Conservation (phyloP, 345 rosid species). For the Gynandropsis gynandra region DNA sequence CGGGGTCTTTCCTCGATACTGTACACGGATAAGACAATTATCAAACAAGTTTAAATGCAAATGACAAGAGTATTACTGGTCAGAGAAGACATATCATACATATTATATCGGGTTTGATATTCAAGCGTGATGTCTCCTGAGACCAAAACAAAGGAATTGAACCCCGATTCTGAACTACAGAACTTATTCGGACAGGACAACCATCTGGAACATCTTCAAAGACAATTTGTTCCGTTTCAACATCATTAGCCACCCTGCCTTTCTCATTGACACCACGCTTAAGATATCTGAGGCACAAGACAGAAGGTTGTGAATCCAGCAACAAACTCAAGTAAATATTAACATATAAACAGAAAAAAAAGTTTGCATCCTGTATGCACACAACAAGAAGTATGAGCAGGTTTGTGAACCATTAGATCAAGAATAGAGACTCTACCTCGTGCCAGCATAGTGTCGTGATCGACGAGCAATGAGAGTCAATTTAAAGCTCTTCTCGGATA, state of each 20-base stretch:
- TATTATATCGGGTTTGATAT: constrained; percentile 79
- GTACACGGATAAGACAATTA: constrained; percentile 29
- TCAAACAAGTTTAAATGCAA: constrained; percentile 9
- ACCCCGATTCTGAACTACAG: constrained; percentile 89
- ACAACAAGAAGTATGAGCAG: background rate
- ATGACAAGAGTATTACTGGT: background rate
- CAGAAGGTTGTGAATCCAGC: constrained; percentile 13
- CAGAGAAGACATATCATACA: constrained; percentile 42
- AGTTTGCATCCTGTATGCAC: background rate
- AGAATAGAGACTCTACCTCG: constrained; percentile 47
- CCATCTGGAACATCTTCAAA: constrained; percentile 72
- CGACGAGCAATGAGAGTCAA: constrained; percentile 83
- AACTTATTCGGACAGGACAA: constrained; percentile 60
- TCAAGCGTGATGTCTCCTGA: constrained; percentile 86
- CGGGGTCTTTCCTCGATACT: constrained; percentile 76
- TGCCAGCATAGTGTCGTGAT: constrained; percentile 93
- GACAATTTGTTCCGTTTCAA: constrained; percentile 95
- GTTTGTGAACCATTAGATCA: background rate
- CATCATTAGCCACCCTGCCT: constrained; percentile 98
- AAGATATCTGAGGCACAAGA: constrained; percentile 46
- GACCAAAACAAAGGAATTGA: constrained; percentile 98
- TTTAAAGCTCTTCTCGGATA: constrained; percentile 51
- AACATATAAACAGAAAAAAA: constrained; percentile 1
- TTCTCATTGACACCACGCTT: constrained; percentile 92
- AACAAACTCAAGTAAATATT: background rate